Evolutionary conservation across 805 yeast species (phyloP).

Genomic region (Hanseniaspora valbyensis): DNA sequence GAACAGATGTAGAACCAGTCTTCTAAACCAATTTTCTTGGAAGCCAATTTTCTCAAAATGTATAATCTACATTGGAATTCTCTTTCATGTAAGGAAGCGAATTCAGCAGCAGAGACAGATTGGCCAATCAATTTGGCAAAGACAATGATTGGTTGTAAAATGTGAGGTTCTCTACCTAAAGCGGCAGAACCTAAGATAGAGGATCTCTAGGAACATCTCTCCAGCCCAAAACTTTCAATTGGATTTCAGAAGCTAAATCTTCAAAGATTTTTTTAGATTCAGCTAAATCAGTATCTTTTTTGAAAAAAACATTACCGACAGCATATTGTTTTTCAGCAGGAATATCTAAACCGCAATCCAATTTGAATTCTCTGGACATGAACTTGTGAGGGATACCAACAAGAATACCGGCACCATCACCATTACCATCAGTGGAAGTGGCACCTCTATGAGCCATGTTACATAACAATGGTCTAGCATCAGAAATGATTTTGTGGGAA

Average conservation of each 20-base stretch:
- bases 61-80: constrained; percentile 73
- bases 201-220: constrained; percentile 92
- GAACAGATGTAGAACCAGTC: constrained; percentile 98
- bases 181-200: constrained; percentile 91
- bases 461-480: constrained; percentile 76
- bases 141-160: constrained; percentile 88
- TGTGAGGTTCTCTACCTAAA: constrained; percentile 79
- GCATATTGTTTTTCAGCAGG: constrained; percentile 85
- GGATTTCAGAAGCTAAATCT: constrained; percentile 62
- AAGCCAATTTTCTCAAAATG: constrained; percentile 76
- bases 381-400: constrained; percentile 85
- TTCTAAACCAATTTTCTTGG: constrained; percentile 84
- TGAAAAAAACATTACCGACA: constrained; percentile 88
- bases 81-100: constrained; percentile 45
- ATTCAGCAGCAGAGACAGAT: constrained; percentile 37
- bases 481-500: constrained; percentile 87
- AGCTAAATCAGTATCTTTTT: constrained; percentile 61
- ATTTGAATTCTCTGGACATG: constrained; percentile 71
- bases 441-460: constrained; percentile 99
- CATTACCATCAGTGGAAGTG: constrained; percentile 91
- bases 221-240: constrained; percentile 84
- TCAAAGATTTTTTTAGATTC: constrained; percentile 71
- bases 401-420: constrained; percentile 98
- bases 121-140: constrained; percentile 40
- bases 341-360: constrained; percentile 51